A percentile compares a stretch with the other conserved stretches of the same genome.
These are phyloP conservation scores for Synchytrium microbalum DNA, from an alignment of 371 early-diverging fungal genomes.

Conservation along the genomic window DNA sequence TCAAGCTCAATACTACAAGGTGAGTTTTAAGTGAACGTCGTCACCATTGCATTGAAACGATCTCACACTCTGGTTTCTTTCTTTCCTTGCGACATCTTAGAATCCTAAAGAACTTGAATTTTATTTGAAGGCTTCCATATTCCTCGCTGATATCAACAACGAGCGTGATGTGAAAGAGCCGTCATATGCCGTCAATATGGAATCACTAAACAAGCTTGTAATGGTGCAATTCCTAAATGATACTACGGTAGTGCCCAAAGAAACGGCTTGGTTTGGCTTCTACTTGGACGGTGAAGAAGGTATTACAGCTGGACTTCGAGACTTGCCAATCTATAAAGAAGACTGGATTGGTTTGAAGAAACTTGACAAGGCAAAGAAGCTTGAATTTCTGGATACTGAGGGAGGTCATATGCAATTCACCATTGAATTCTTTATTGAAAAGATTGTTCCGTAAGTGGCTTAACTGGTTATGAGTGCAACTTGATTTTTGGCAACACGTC, in stretches of 20 bases:
- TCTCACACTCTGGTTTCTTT: background rate
- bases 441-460: slow-evolving; percentile 3
- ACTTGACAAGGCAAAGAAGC: slow-evolving; percentile 19
- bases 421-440: background rate
- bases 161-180: slow-evolving; percentile 45
- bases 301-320: slow-evolving; percentile 7
- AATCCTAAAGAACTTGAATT: slow-evolving; percentile 21
- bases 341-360: slow-evolving; percentile 20
- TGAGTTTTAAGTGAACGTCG: too few species aligned
- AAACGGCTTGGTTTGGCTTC: slow-evolving; percentile 38
- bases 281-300: slow-evolving; percentile 6
- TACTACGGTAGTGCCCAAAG: slow-evolving; percentile 65
- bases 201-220: slow-evolving; percentile 58
- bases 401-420: slow-evolving; percentile 23
- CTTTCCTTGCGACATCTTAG: slow-evolving; percentile 10
- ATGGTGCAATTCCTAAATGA: slow-evolving; percentile 74
- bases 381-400: slow-evolving; percentile 17
- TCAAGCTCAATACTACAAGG: slow-evolving; percentile 88
- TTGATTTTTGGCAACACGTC: too few species aligned
- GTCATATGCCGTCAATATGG: slow-evolving; percentile 50
- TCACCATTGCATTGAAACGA: too few species aligned
- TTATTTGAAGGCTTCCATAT: slow-evolving; percentile 69
- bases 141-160: slow-evolving; percentile 82
- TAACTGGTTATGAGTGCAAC: too few species aligned
- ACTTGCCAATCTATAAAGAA: slow-evolving; percentile 50